Base-by-base conservation (phyloP, 1,139 yeast genomes). In the Saccharomyces hybrid region DNA sequence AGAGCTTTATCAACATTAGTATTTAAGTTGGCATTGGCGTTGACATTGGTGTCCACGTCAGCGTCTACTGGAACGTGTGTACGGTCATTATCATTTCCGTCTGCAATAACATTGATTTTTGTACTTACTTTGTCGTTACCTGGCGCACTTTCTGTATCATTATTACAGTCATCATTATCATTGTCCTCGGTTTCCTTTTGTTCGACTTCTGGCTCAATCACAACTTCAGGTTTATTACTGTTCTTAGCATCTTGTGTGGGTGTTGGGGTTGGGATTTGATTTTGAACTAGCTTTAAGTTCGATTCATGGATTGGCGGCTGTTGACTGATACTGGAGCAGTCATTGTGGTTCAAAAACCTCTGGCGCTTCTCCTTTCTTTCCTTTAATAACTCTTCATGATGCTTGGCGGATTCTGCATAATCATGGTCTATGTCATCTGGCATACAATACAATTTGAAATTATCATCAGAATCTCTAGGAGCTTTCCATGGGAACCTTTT, bases 401-500 rank as follows among this genome's bases (percentile, higher is more conserved):
- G 75, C 56, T 65, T 70, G 2, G 83, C 82, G 54, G 80, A 76
- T 55, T 75, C 75, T 1, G 63, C 68, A 63, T 79, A 74, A 59
- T 74, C 77, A 57, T 74, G 77, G 16, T 71, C 72, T 23, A 65
- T 61, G 54, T 74, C 77, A 62, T 75, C 77, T 2, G 63, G 76
- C 73, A 72, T 70, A 70, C 65, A 76, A 67, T 64, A 77, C 73
- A 85, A 73, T 70, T 81, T 82, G 73, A 85, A 95, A 58, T 96
- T 88, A 58, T 85, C 85, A 71, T 95, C 99, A 13, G 86, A 80
- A 28, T 81, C 76, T 64, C 83, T 83, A 6, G 99, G 99, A 5
- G 88, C 89, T 67, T 91, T 93, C 99, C 99, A 95, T 0, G 99
- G 99, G 73, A 93, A 93, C 65, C 96, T 78, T 64, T 93, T 86